Percentiles rank a stretch among this genome's conserved stretches.
These are phyloP conservation scores for Diaporthe longicolla DNA, from an alignment of 2,329 filamentous ascomycete species.

Conservation along the genomic window DNA sequence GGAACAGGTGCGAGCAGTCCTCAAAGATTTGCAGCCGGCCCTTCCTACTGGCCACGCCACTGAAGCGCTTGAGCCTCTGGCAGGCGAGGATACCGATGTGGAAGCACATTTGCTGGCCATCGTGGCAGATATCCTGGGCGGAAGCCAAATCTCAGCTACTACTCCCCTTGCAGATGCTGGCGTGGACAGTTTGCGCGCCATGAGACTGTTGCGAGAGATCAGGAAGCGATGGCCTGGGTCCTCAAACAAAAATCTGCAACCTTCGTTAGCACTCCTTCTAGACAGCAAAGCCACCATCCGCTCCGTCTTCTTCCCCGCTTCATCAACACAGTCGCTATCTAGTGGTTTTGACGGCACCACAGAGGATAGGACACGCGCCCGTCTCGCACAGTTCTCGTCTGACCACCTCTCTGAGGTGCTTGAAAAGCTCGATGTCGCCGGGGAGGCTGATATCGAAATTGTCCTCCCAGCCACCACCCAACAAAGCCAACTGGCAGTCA, in stretches of 20 bases:
- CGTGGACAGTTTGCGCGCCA: constrained; percentile 54
- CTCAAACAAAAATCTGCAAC: constrained; percentile 38
- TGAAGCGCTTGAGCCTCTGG: constrained; percentile 10
- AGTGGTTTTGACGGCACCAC: neutral
- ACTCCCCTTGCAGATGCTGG: constrained; percentile 45
- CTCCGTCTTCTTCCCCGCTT: constrained; percentile 43
- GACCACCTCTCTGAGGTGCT: constrained; percentile 44
- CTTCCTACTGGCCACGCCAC: neutral
- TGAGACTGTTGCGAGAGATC: constrained; percentile 47
- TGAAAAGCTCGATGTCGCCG: constrained; percentile 36
- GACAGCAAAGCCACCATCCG: constrained; percentile 48
- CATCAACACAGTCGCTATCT: neutral
- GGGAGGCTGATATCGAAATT: constrained; percentile 45
- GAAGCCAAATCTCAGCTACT: constrained; percentile 19
- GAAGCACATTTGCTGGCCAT: constrained; percentile 35
- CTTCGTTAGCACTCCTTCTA: constrained; percentile 46
- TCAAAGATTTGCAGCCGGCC: neutral
- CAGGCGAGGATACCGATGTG: constrained; percentile 31
- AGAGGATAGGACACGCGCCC: constrained; percentile 14
- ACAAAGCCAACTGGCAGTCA: constrained; percentile 53
- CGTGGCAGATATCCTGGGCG: constrained; percentile 22
- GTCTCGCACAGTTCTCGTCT: constrained; percentile 43
- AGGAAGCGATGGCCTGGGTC: constrained; percentile 45
- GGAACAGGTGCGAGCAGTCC: neutral
- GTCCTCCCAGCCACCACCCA: constrained; percentile 53